A percentile compares a stretch with the other conserved stretches of the same genome.
phyloP scores from a whole-genome alignment of 495 filamentous ascomycete genomes.

The Chaetomium tenue region DNA sequence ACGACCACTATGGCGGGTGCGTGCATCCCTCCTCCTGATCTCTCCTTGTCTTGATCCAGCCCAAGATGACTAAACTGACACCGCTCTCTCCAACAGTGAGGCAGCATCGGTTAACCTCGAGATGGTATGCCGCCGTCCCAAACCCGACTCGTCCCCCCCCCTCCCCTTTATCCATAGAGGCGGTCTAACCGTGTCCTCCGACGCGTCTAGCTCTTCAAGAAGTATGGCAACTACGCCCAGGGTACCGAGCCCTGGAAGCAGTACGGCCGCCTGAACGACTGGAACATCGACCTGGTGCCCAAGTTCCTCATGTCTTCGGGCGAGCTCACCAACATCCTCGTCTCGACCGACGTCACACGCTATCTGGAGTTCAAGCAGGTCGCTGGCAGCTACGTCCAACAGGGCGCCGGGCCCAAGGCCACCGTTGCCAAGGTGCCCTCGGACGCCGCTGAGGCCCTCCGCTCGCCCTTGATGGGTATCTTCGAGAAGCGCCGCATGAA shows the following conservation, averaged over 20 bases:
- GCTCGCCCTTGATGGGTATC: constrained; percentile 91
- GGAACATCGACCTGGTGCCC: constrained; percentile 98
- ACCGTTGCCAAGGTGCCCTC: constrained; percentile 96
- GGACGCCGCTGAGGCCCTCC: constrained; percentile 84
- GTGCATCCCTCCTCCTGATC: constrained; percentile 36
- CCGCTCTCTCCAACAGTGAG: constrained; percentile 60
- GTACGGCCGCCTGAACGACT: constrained; percentile 94
- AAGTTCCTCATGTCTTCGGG: constrained; percentile 98
- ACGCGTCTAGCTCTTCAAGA: constrained; percentile 76
- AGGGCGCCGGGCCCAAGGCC: constrained; percentile 72
- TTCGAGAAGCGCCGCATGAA: constrained; percentile 98
- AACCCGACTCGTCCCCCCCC: constrained; percentile 16
- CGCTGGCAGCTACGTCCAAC: constrained; percentile 95
- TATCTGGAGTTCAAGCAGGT: constrained; percentile 99
- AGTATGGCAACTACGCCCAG: constrained; percentile 75
- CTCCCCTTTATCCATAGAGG: constrained; percentile 1
- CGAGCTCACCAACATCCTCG: constrained; percentile 95
- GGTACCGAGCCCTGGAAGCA: constrained; percentile 97
- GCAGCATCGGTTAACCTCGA: constrained; percentile 94
- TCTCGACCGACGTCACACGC: constrained; percentile 92
- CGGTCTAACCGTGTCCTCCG: constrained; percentile 14
- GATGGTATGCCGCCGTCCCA: constrained; percentile 53
- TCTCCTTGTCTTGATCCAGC: constrained; percentile 1
- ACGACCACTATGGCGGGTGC: constrained; percentile 97
- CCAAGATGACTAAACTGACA: constrained; percentile 30